A percentile compares a stretch with the other conserved stretches of the same genome.
These are phyloP conservation scores for Grammothele lineata DNA, from an alignment of 768 basidiomycete genomes.

Conservation along the genomic window DNA sequence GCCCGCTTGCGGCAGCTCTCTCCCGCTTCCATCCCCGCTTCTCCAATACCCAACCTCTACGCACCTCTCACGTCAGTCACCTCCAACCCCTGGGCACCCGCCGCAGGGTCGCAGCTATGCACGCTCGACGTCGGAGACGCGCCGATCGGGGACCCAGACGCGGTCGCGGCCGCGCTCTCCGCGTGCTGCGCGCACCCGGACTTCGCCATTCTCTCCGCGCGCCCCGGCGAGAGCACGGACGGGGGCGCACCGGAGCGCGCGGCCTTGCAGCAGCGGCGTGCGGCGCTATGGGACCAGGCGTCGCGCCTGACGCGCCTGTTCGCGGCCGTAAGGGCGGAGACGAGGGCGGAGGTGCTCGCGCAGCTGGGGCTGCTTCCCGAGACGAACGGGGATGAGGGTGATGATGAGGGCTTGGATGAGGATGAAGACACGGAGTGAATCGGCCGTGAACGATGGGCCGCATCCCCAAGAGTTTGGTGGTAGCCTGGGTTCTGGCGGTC, in stretches of 20 bases:
- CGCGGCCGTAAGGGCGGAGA: slow-evolving; percentile 4
- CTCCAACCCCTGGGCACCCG: neutral
- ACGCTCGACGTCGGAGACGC: slow-evolving; percentile 16
- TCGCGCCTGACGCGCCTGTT: slow-evolving; percentile 7
- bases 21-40: neutral
- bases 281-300: slow-evolving; percentile 9
- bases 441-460: too few species aligned
- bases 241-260: slow-evolving; percentile 4
- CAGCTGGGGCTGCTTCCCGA: too few species aligned
- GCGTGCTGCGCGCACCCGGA: slow-evolving; percentile 12
- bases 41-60: neutral
- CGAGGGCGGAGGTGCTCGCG: neutral
- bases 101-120: neutral
- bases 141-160: slow-evolving; percentile 8
- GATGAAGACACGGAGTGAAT: too few species aligned
- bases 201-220: slow-evolving; percentile 6
- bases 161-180: slow-evolving; percentile 12
- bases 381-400: too few species aligned
- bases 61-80: neutral
- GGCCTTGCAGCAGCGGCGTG: slow-evolving; percentile 6
- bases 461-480: too few species aligned
- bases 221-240: slow-evolving; percentile 3
- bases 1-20: neutral
- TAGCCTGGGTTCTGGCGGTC: too few species aligned
- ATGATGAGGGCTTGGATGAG: too few species aligned